Evolutionary conservation across 2,329 filamentous ascomycete genomes (phyloP), one percentile per base, ranked within the genome.

Genomic region (Dactylellina cionopaga): DNA sequence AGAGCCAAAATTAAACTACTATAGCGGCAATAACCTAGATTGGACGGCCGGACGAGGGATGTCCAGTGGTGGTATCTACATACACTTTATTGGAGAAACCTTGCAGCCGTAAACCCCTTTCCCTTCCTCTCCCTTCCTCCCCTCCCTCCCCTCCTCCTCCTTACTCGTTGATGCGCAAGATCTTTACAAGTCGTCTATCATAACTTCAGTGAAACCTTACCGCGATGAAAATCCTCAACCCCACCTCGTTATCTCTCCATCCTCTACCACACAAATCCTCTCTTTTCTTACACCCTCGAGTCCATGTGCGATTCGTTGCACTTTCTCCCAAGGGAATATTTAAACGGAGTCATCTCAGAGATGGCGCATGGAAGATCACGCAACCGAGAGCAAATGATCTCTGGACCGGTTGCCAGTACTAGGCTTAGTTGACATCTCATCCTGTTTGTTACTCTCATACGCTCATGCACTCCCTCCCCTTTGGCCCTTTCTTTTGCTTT

Each of bases 371-470:
- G 41, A 71, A 54, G n/a, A 54, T 33, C 44, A 63, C 46, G 35
- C 56, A 71, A 63, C 66, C 66, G 66, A 71, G 43, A 58, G 51
- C 49, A 71, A 59, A 17, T 10, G n/a, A 41, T 58, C 54, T 55
- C 55, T 63, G 58, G 66, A 71, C 43, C 35, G 66, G 66, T 74
- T 74, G 63, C 58, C 52, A 47, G 51, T 59, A 69, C 59, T 78
- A 76, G 78, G 79, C 78, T 79, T 78, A 77, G 78, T 80, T 79
- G 78, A 80, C 79, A 80, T 81, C 80, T 81, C 80, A 83, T 83
- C 82, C 84, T 81, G 84, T 82, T 83, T 81, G 80, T 83, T 79
- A 80, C n/a, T n/a, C 79, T 81, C 79, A 81, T 82, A 83, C 83
- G 82, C 82, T 83, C 80, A 83, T 81, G 81, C 80, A 79, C 81